These are phyloP conservation scores for Heritiera littoralis DNA, from an alignment of 345 rosid species.

Conservation along the genomic window DNA sequence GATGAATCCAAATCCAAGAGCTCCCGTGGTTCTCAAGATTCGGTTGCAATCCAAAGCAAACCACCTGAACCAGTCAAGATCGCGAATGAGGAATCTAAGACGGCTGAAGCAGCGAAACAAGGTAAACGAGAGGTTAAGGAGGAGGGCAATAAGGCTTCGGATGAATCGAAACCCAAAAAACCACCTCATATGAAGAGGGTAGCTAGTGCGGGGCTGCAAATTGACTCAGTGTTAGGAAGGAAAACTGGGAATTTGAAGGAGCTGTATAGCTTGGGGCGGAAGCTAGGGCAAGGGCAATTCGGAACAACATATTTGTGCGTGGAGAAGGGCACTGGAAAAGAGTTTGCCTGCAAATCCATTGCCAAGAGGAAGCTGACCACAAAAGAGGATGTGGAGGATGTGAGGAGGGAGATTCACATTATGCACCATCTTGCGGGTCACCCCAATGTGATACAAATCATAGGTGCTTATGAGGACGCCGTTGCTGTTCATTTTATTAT, in stretches of 20 bases:
- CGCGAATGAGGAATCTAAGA: constrained; percentile 36
- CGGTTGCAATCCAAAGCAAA: constrained; percentile 44
- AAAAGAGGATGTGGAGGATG: constrained; percentile 81
- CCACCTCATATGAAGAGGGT: constrained; percentile 55
- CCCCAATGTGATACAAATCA: constrained; percentile 79
- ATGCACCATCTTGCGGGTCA: constrained; percentile 96
- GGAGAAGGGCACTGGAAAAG: constrained; percentile 64
- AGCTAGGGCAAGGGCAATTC: constrained; percentile 95
- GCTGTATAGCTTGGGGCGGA: constrained; percentile 72
- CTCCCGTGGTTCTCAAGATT: constrained; percentile 18
- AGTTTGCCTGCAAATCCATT: constrained; percentile 81
- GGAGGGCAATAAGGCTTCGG: constrained; percentile 27
- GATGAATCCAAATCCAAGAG: constrained; percentile 27
- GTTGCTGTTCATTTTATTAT: constrained; percentile 85
- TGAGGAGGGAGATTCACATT: constrained; percentile 92
- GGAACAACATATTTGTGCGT: constrained; percentile 86
- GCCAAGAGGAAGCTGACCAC: constrained; percentile 78
- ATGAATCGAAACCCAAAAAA: constrained; percentile 45
- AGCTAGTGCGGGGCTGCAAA: constrained; percentile 62
- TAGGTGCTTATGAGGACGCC: constrained; percentile 88
- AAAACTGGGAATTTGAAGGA: constrained; percentile 84
- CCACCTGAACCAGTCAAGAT: constrained; percentile 78
- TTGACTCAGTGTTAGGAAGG: constrained; percentile 73
- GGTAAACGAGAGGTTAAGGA: constrained; percentile 29
- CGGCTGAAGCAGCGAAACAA: constrained; percentile 27